Percentiles rank a stretch among this genome's conserved stretches.
These are phyloP conservation scores for Medicago truncatula DNA, from an alignment of 306 rosid species.

Conservation along the genomic window DNA sequence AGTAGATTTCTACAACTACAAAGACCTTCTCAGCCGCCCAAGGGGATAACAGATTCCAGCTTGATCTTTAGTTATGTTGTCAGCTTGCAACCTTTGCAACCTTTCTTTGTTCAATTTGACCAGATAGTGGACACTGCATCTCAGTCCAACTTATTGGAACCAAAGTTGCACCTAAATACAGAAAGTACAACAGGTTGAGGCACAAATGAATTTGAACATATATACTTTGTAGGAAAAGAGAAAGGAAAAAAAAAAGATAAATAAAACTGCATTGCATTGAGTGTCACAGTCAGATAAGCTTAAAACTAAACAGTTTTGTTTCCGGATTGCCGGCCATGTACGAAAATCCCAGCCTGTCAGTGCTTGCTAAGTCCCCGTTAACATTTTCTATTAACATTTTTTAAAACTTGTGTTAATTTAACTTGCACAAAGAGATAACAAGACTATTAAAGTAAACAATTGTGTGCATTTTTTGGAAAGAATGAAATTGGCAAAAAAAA, in stretches of 20 bases:
- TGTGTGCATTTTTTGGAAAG: too few species aligned
- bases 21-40: conserved; percentile 1
- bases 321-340: conserved; percentile 9
- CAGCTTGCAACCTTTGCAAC: conserved; percentile 84
- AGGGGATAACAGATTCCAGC: conserved; percentile 17
- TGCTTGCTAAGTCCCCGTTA: background rate
- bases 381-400: too few species aligned
- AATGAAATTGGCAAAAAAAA: too few species aligned
- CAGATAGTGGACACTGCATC: conserved; percentile 87
- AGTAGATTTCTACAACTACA: conserved; percentile 44
- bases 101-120: conserved; percentile 86
- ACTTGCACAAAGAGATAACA: too few species aligned
- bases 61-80: conserved; percentile 36
- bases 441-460: too few species aligned
- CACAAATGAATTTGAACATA: background rate
- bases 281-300: conserved; percentile 12
- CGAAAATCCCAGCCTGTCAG: conserved; percentile 13
- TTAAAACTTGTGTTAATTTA: too few species aligned
- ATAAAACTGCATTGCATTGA: background rate
- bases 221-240: background rate
- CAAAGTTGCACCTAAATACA: conserved; percentile 71
- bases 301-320: conserved; percentile 2
- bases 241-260: background rate
- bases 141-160: conserved; percentile 93
- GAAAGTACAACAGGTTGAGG: conserved; percentile 36